A percentile compares a stretch with the other conserved stretches of the same genome.
phyloP scores from a whole-genome alignment of 1,284 basidiomycete genomes.

The Amylostereum areolatum region DNA sequence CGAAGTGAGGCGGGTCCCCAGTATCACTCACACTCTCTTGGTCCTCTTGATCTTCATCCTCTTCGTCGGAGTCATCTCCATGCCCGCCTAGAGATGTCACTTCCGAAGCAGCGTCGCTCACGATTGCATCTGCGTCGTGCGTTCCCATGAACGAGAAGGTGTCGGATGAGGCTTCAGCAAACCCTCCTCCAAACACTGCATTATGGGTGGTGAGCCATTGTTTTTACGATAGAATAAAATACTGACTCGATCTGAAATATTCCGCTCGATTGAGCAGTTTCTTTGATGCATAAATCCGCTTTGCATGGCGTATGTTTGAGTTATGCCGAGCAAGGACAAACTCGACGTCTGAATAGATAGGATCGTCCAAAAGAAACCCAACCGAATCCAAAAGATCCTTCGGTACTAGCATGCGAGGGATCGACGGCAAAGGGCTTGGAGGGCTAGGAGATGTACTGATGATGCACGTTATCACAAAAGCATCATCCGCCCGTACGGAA shows the following conservation, averaged over 20 bases:
- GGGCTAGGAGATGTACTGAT: slow-evolving; percentile 65
- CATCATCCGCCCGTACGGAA: slow-evolving; percentile 54
- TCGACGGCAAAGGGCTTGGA: slow-evolving; percentile 39
- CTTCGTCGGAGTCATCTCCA: slow-evolving; percentile 60
- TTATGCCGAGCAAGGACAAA: slow-evolving; percentile 61
- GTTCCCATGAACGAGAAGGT: slow-evolving; percentile 12
- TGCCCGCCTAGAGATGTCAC: slow-evolving; percentile 18
- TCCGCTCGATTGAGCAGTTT: slow-evolving; percentile 66
- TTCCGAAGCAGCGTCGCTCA: slow-evolving; percentile 21
- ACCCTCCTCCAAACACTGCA: slow-evolving; percentile 66
- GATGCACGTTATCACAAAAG: slow-evolving; percentile 73
- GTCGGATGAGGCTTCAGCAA: slow-evolving; percentile 43
- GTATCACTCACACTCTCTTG: not conserved
- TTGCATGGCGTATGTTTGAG: slow-evolving; percentile 29
- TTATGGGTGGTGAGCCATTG: not conserved
- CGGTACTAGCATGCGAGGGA: slow-evolving; percentile 53
- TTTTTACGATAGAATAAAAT: not conserved
- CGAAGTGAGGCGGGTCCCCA: slow-evolving; percentile 7
- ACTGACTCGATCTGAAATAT: slow-evolving; percentile 67
- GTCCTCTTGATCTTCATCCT: slow-evolving; percentile 37
- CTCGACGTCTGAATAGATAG: slow-evolving; percentile 76
- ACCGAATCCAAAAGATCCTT: slow-evolving; percentile 61
- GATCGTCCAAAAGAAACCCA: slow-evolving; percentile 73
- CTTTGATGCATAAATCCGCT: slow-evolving; percentile 60
- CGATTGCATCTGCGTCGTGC: slow-evolving; percentile 17